These are phyloP conservation scores for Clarireedia hainanense DNA, from an alignment of 2,329 filamentous ascomycete species.

Conservation along the genomic window DNA sequence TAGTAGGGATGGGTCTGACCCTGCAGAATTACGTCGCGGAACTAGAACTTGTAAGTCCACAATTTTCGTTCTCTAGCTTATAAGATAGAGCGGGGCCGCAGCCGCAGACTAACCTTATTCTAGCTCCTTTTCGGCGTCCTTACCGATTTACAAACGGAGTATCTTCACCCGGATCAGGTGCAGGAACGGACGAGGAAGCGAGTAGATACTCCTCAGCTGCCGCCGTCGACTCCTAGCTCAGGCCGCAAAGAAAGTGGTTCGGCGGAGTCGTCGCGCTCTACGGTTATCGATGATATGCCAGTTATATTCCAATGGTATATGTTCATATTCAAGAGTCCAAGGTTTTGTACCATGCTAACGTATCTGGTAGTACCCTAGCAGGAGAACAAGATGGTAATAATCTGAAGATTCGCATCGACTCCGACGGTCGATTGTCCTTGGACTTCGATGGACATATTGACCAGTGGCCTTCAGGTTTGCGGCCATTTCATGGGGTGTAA, in stretches of 20 bases:
- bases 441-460: not conserved
- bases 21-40: constrained; percentile 2
- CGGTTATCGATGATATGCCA: not conserved
- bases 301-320: constrained; percentile 3
- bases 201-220: not conserved
- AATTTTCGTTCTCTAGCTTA: not conserved
- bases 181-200: not conserved
- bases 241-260: not conserved
- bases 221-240: not conserved
- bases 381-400: not conserved
- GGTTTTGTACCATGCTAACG: not conserved
- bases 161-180: not conserved
- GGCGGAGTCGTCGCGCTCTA: not conserved
- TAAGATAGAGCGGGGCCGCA: no score
- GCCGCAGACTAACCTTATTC: not conserved
- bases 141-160: not conserved
- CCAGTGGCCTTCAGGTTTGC: not conserved
- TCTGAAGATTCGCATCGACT: not conserved
- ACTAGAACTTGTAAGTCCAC: constrained; percentile 2
- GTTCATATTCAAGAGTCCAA: not conserved
- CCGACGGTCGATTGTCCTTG: not conserved
- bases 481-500: not conserved
- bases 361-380: not conserved
- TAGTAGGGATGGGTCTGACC: not conserved
- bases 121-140: constrained; percentile 1